Base-by-base conservation (phyloP, 1,284 basidiomycete genomes). In the Ceratobasidium sp. region DNA sequence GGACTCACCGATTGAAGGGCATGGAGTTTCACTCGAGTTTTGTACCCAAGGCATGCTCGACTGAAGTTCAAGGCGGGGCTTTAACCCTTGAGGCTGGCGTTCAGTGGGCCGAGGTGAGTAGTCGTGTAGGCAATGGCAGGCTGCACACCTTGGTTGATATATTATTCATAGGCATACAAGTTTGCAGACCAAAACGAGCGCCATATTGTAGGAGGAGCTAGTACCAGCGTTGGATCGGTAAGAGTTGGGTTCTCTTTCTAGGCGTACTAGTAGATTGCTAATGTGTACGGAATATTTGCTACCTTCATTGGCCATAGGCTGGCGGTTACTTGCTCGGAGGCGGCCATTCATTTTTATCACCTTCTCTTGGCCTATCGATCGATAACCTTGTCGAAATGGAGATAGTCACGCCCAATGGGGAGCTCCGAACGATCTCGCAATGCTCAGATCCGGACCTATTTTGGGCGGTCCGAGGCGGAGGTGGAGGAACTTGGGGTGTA, bases 401-500 rank as follows among this genome's bases (percentile, higher is more conserved):
- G 17, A 17, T 70, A 25, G 58, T 53, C 25, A 64, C 35, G 27
- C 60, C 60, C 3, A 67, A 70, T 55, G 31, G 29, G 4, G 10
- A 40, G 38, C 38, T 40, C 10, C 38, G 38, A 40, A 40, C 38
- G 8, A 40, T 40, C 38, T 8, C 10, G 10, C 10, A 40, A 17
- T 64, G 53, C 32, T 35, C 50, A 27, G 52, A 67, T 29, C 50
- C 62, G 13, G 69, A 70, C 29, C 38, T 70, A 20, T 70, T 70
- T 42, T 70, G 69, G 69, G 69, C 69, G 8, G 40, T 70, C n/a
- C 69, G 69, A 10, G 69, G 69, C 15, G 69, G 69, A 13, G 69
- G 65, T 20, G 65, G 60, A 12, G 32, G 60, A 15, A 64, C 60
- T 13, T 64, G 43, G 43, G 60, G 60, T 3, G 60, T 52, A 22